phyloP scores from a whole-genome alignment of 1,284 basidiomycete species.

The Microbotryum silenes-acaulis region DNA sequence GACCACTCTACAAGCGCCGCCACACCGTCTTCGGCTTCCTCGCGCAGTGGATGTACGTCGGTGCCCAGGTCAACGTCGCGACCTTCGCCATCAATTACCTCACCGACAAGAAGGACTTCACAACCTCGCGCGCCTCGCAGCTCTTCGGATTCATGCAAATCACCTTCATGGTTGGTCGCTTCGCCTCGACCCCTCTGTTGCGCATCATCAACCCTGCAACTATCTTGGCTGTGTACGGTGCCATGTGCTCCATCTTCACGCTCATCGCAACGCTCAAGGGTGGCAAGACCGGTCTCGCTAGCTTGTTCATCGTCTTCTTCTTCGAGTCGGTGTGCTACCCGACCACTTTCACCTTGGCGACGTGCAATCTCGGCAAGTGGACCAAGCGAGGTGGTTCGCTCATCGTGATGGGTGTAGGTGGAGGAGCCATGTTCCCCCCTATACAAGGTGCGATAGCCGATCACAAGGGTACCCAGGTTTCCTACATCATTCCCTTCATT shows the following conservation, averaged over 20 bases:
- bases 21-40: conserved; percentile 64
- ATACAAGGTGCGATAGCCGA: conserved; percentile 63
- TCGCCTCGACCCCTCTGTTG: conserved; percentile 57
- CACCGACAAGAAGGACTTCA: conserved; percentile 56
- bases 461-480: conserved; percentile 47
- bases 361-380: conserved; percentile 59
- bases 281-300: conserved; percentile 54
- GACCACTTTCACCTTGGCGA: conserved; percentile 58
- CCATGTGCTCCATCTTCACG: conserved; percentile 51
- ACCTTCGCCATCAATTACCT: conserved; percentile 63
- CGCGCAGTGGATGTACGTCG: conserved; percentile 60
- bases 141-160: conserved; percentile 65
- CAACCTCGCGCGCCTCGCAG: conserved; percentile 51
- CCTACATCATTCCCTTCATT: conserved; percentile 39
- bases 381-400: conserved; percentile 62
- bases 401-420: conserved; percentile 46
- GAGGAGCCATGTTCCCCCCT: conserved; percentile 58
- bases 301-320: conserved; percentile 63
- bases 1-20: conserved; percentile 62
- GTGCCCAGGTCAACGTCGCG: conserved; percentile 54
- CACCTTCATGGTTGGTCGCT: conserved; percentile 56
- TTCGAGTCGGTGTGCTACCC: conserved; percentile 3
- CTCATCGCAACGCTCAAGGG: conserved; percentile 51
- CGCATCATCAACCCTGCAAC: conserved; percentile 57
- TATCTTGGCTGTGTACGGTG: conserved; percentile 52